A percentile compares a stretch with the other conserved stretches of the same genome.
Conservation (phyloP, 345 rosid genomes). For the Pugionium dolabratum region DNA sequence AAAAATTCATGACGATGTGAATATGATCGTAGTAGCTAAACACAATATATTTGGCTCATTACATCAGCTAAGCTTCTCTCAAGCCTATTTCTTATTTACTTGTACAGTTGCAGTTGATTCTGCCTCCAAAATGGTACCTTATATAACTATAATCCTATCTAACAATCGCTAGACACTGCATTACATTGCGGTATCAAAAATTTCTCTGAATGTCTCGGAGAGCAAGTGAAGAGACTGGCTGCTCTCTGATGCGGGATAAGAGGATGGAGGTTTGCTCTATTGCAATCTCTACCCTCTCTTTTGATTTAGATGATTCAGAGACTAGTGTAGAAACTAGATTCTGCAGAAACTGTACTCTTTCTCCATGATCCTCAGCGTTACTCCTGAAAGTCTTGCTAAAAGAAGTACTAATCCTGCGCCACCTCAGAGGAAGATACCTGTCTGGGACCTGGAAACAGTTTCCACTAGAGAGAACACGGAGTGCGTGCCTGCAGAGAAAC, state of each 20-base stretch:
- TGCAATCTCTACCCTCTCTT: constrained; percentile 80
- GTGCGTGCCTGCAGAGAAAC: constrained; percentile 88
- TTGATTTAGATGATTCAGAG: constrained; percentile 74
- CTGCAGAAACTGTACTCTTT: constrained; percentile 74
- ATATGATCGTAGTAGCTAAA: not conserved
- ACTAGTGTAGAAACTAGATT: constrained; percentile 70
- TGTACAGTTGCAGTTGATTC: constrained; percentile 18
- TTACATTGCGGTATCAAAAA: constrained; percentile 30
- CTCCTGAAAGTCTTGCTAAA: constrained; percentile 49
- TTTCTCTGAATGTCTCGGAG: constrained; percentile 36
- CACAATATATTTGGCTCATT: constrained; percentile 1
- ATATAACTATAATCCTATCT: constrained; percentile 9
- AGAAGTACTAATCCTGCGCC: constrained; percentile 68
- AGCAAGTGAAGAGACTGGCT: constrained; percentile 49
- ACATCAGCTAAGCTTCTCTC: constrained; percentile 14
- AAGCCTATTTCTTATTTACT: constrained; percentile 19
- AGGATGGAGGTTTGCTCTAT: constrained; percentile 72
- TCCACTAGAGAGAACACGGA: constrained; percentile 85
- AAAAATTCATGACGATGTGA: not conserved
- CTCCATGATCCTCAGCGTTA: constrained; percentile 54
- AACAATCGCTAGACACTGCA: constrained; percentile 1
- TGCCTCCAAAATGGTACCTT: not conserved
- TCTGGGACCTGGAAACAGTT: constrained; percentile 96
- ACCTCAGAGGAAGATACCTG: constrained; percentile 77
- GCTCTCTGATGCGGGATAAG: constrained; percentile 74